A percentile compares a stretch with the other conserved stretches of the same genome.
These are phyloP conservation scores for Diplogelasinospora grovesii DNA, from an alignment of 495 filamentous ascomycete genomes.

Conservation along the genomic window DNA sequence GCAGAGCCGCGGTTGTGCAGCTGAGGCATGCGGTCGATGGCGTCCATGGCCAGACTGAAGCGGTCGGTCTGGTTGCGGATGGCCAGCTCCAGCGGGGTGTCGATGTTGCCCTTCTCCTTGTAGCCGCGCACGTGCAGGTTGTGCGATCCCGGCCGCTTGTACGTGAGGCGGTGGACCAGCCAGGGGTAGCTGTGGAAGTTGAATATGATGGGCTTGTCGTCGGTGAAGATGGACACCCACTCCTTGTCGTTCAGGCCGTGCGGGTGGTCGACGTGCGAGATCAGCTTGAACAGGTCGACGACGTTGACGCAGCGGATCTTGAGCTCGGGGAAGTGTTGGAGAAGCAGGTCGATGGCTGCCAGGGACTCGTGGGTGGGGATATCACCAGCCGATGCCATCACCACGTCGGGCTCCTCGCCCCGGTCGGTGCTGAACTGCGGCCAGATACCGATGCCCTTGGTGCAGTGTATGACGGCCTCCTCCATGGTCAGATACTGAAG, in stretches of 20 bases:
- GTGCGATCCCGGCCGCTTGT: slow-evolving; percentile 58
- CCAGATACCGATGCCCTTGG: slow-evolving; percentile 55
- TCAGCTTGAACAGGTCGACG: slow-evolving; percentile 69
- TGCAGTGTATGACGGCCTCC: slow-evolving; percentile 61
- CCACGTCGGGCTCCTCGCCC: slow-evolving; percentile 56
- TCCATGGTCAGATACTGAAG: slow-evolving; percentile 65
- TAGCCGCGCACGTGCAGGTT: slow-evolving; percentile 68
- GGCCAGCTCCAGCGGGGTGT: slow-evolving; percentile 66
- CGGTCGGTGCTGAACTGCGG: slow-evolving; percentile 47
- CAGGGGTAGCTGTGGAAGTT: slow-evolving; percentile 76
- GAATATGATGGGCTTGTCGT: slow-evolving; percentile 63
- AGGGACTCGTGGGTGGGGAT: slow-evolving; percentile 63
- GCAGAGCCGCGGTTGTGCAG: slow-evolving; percentile 52
- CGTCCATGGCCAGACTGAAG: slow-evolving; percentile 64
- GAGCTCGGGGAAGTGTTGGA: slow-evolving; percentile 55
- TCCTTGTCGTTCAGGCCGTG: slow-evolving; percentile 58
- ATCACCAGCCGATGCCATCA: slow-evolving; percentile 67
- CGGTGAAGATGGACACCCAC: slow-evolving; percentile 60
- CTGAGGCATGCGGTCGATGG: slow-evolving; percentile 55
- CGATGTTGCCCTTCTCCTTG: slow-evolving; percentile 72
- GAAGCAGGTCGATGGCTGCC: slow-evolving; percentile 59
- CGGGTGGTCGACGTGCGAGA: slow-evolving; percentile 55
- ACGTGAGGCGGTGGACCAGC: slow-evolving; percentile 65
- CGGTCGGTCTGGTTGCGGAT: slow-evolving; percentile 66
- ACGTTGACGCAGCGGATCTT: slow-evolving; percentile 72